A percentile compares a stretch with the other conserved stretches of the same genome.
Conservation (phyloP, 495 filamentous ascomycete species). For the Sordaria brevicollis region DNA sequence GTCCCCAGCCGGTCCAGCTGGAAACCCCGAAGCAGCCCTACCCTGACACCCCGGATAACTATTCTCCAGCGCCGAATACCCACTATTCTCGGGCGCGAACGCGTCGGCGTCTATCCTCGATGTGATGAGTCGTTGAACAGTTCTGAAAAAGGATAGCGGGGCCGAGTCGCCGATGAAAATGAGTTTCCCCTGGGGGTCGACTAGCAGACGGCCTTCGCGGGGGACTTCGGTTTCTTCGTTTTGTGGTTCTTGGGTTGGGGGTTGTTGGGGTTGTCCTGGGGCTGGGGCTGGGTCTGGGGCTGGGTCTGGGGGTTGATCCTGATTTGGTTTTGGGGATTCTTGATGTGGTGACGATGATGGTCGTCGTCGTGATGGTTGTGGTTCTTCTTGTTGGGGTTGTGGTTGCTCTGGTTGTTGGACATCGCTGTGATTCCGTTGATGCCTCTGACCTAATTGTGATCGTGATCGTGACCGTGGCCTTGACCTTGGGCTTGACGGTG, state of each 20-base stretch:
- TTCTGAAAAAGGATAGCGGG: slow-evolving; percentile 57
- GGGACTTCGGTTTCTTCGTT: slow-evolving; percentile 34
- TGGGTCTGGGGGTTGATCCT: no score
- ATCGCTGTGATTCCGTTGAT: not conserved
- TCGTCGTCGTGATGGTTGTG: not conserved
- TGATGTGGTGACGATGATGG: no score
- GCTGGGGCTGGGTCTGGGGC: no score
- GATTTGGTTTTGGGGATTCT: no score
- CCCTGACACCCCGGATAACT: slow-evolving; percentile 10
- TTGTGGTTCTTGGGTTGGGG: not conserved
- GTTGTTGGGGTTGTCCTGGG: not conserved
- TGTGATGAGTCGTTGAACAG: slow-evolving; percentile 56
- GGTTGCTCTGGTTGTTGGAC: not conserved
- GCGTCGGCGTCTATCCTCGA: slow-evolving; percentile 49
- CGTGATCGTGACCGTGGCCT: not conserved
- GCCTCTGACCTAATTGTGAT: not conserved
- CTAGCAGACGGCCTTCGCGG: slow-evolving; percentile 41
- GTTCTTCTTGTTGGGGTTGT: not conserved
- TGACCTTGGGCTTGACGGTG: not conserved
- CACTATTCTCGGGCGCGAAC: slow-evolving; percentile 53
- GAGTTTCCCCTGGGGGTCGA: slow-evolving; percentile 49
- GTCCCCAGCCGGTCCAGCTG: no score
- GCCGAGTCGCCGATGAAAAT: slow-evolving; percentile 62
- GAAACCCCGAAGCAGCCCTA: not conserved
- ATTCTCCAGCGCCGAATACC: slow-evolving; percentile 55